Evolutionary conservation across 2,329 filamentous ascomycete species (phyloP).

Genomic region (Neonectria coccinea): DNA sequence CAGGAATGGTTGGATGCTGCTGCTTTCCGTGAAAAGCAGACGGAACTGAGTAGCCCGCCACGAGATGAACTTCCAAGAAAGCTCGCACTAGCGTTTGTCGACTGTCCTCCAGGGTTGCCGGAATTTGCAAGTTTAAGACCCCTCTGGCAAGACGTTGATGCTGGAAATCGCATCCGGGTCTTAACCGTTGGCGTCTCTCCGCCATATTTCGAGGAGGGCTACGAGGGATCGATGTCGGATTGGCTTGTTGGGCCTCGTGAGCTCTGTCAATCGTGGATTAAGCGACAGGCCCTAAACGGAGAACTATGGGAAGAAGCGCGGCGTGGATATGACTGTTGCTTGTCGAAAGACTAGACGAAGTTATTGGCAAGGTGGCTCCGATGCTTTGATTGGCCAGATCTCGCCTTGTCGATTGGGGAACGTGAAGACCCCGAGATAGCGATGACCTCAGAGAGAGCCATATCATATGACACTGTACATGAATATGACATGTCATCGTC

Average conservation of each 20-base stretch:
- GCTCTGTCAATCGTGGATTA: slow-evolving; percentile 25
- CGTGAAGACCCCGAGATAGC: neutral
- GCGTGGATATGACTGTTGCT: neutral
- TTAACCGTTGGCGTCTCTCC: neutral
- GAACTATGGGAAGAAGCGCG: slow-evolving; percentile 23
- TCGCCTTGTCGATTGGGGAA: neutral
- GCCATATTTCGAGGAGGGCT: neutral
- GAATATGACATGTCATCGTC: neutral
- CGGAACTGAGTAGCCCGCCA: neutral
- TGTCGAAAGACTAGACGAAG: no score
- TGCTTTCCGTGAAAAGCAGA: neutral
- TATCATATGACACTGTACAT: neutral
- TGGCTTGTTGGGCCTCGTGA: neutral
- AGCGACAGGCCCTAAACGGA: slow-evolving; percentile 11
- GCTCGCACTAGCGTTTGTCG: slow-evolving; percentile 18
- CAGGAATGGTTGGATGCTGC: slow-evolving; percentile 19
- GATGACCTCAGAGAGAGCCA: neutral
- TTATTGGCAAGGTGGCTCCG: neutral
- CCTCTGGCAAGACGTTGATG: slow-evolving; percentile 21
- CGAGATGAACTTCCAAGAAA: neutral
- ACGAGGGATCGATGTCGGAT: neutral
- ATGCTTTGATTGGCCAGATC: neutral
- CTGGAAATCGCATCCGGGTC: slow-evolving; percentile 9
- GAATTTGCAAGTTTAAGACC: neutral
- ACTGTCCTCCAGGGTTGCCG: neutral